phyloP scores from a whole-genome alignment of 2,329 filamentous ascomycete species.

The Akanthomyces muscarius region DNA sequence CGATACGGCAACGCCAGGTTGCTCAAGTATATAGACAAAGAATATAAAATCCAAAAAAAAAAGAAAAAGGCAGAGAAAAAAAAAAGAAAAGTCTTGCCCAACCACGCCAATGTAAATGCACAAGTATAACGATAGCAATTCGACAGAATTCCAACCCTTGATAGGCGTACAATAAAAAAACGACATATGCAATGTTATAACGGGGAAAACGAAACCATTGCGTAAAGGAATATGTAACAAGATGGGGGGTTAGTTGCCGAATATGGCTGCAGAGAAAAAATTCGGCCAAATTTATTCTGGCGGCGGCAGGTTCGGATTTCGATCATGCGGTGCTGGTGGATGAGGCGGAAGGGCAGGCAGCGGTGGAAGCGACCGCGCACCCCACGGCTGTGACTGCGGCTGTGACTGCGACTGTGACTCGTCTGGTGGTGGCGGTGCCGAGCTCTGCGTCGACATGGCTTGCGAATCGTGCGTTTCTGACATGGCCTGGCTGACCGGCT shows the following conservation, averaged over 20 bases:
- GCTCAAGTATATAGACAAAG: slow-evolving; percentile 2
- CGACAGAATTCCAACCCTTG: not conserved
- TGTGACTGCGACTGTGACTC: not conserved
- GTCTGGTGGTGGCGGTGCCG: not conserved
- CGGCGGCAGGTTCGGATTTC: not conserved
- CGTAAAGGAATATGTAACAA: not conserved
- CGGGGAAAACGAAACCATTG: not conserved
- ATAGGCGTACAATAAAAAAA: slow-evolving; percentile 4
- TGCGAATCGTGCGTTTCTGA: slow-evolving; percentile 26
- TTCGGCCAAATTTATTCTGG: not conserved
- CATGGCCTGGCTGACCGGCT: slow-evolving; percentile 19
- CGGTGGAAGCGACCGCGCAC: not conserved
- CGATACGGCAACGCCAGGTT: slow-evolving; percentile 4
- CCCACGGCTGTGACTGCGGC: slow-evolving; percentile 2
- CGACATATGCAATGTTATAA: not conserved
- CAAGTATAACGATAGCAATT: not conserved
- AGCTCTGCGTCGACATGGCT: not conserved
- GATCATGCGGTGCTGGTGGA: not conserved
- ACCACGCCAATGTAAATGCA: slow-evolving; percentile 7
- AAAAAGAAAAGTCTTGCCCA: slow-evolving; percentile 1
- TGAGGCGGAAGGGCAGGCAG: not conserved
- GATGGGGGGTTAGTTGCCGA: not conserved
- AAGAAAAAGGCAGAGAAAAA: not conserved
- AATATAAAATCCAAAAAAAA: not conserved
- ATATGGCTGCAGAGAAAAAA: not conserved